Percentiles rank a stretch among this genome's conserved stretches.
Evolutionary conservation across 192 early-diverging fungal genomes (phyloP).

Genomic region (Coemansia biformis): DNA sequence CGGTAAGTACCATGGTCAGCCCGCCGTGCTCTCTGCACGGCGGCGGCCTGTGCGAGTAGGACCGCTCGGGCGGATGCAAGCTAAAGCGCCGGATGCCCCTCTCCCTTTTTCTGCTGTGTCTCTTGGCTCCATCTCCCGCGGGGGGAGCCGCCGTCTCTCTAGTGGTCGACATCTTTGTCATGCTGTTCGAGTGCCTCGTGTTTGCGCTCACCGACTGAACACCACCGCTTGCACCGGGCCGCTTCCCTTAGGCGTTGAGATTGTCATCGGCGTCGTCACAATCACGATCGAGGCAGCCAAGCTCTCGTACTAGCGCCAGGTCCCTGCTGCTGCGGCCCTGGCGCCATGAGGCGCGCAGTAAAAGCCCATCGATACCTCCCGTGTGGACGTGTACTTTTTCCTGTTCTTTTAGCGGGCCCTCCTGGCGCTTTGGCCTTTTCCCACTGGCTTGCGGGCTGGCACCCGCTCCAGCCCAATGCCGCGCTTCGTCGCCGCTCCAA

Average conservation of each 20-base stretch:
- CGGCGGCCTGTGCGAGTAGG: no score
- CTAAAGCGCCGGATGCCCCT: background rate
- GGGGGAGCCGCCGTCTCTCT: background rate
- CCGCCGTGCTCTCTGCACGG: background rate
- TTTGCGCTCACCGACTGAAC: slow-evolving; percentile 37
- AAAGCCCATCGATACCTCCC: no score
- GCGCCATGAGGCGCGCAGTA: no score
- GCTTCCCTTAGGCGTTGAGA: slow-evolving; percentile 56
- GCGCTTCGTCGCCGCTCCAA: no score
- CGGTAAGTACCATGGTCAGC: slow-evolving; percentile 40
- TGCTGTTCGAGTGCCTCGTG: slow-evolving; percentile 44
- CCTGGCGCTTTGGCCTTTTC: no score
- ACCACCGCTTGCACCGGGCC: background rate
- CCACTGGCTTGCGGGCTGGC: no score
- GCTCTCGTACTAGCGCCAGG: slow-evolving; percentile 13
- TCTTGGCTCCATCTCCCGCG: background rate
- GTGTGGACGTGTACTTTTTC: no score
- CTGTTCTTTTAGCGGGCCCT: no score
- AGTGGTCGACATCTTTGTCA: slow-evolving; percentile 48
- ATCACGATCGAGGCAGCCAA: slow-evolving; percentile 64
- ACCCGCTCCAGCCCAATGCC: no score
- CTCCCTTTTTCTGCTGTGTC: background rate
- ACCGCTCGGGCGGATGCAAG: no score
- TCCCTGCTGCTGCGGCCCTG: background rate
- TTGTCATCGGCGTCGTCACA: slow-evolving; percentile 69